Evolutionary conservation across 2,329 filamentous ascomycete genomes (phyloP).

Genomic region (Phialemonium atrogriseum): DNA sequence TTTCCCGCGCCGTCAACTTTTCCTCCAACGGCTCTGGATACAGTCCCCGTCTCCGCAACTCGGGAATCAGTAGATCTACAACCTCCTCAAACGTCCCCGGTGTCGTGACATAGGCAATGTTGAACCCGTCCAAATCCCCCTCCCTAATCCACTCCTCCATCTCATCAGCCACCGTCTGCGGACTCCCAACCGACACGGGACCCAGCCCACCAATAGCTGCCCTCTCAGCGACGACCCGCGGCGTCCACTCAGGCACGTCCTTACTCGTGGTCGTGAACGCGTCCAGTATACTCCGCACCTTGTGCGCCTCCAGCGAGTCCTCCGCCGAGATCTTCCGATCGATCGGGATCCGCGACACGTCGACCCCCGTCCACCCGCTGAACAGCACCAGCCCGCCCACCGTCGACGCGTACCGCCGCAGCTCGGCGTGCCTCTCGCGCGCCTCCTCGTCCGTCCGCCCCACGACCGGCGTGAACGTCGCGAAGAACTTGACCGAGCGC

Average conservation of each 20-base stretch:
- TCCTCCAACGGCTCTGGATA: conserved; percentile 25
- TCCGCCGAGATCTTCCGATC: conserved; percentile 42
- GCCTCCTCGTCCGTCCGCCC: conserved; percentile 37
- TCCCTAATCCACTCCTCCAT: conserved; percentile 34
- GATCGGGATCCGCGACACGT: conserved; percentile 41
- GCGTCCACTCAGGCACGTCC: conserved; percentile 35
- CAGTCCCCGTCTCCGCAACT: conserved; percentile 31
- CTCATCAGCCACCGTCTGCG: conserved; percentile 35
- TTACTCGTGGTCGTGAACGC: conserved; percentile 32
- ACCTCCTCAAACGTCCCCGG: conserved; percentile 44
- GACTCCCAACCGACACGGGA: conserved; percentile 36
- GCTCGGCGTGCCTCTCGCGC: conserved; percentile 32
- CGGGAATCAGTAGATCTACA: conserved; percentile 38
- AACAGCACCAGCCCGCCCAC: conserved; percentile 41
- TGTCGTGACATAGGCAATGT: conserved; percentile 37
- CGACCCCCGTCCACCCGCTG: conserved; percentile 45
- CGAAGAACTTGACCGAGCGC: conserved; percentile 39
- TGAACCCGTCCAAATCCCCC: conserved; percentile 22
- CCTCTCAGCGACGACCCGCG: conserved; percentile 33
- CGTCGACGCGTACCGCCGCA: conserved; percentile 37
- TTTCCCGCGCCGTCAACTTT: conserved; percentile 47
- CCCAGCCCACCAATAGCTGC: conserved; percentile 39
- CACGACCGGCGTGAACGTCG: conserved; percentile 33
- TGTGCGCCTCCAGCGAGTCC: conserved; percentile 39
- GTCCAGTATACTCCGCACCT: conserved; percentile 32